Percentiles rank a stretch among this genome's conserved stretches.
Conservation (phyloP, 306 rosid species). For the Casuarina cunninghamiana region DNA sequence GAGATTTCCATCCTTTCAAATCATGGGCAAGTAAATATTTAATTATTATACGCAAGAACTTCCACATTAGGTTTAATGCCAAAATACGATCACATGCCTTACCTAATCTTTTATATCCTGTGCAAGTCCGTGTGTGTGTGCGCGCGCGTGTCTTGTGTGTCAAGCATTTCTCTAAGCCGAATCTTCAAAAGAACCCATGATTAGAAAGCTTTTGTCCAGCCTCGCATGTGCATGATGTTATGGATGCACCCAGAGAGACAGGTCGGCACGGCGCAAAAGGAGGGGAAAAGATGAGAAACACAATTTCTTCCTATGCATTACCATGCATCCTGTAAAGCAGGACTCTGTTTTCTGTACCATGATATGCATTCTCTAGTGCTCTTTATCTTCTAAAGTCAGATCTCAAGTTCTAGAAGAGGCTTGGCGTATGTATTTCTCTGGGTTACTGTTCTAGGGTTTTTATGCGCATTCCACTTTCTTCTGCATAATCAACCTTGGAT, state of each 20-base stretch:
- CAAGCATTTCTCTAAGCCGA: background rate
- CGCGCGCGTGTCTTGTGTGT: background rate
- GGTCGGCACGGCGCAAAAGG: too few species aligned
- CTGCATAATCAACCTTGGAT: too few species aligned
- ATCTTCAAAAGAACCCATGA: background rate
- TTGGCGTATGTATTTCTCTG: too few species aligned
- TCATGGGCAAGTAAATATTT: slow-evolving; percentile 51
- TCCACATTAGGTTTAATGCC: slow-evolving; percentile 34
- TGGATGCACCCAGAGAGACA: too few species aligned
- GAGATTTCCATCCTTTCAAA: slow-evolving; percentile 37
- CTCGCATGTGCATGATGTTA: background rate
- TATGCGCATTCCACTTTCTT: too few species aligned
- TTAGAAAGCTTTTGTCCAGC: background rate
- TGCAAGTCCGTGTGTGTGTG: background rate
- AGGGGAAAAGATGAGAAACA: too few species aligned
- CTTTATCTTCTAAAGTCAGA: too few species aligned
- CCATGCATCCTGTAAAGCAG: background rate
- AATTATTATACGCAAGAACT: slow-evolving; percentile 19
- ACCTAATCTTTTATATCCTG: slow-evolving; percentile 23
- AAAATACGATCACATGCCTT: slow-evolving; percentile 34
- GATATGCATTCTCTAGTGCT: too few species aligned
- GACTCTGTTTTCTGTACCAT: background rate
- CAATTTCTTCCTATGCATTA: too few species aligned
- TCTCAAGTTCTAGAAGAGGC: too few species aligned
- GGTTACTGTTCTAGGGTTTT: too few species aligned